Evolutionary conservation across 208 protist species (phyloP), one percentile per base, ranked within the genome.

Genomic region (Paratrypanosoma confusum): DNA sequence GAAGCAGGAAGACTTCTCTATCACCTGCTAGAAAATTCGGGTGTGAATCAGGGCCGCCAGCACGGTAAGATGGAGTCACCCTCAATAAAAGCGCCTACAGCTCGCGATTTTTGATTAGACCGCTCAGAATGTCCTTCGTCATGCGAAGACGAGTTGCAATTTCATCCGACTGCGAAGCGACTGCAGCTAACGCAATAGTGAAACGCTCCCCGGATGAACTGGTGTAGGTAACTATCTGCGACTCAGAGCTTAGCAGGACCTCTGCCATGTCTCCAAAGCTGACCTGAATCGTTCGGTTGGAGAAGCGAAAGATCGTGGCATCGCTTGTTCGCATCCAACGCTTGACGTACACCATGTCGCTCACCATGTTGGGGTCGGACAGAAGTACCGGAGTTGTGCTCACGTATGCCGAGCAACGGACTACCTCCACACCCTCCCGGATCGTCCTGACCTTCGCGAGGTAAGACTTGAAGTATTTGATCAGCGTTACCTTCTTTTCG

Each of bases 401-500:
- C 23, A 63, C 42, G 49, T 66, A 80, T 1, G 66, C 59, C 7
- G 71, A 80, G 56, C 66, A 86, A 26, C 53, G 44, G 24, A 87
- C 64, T 17, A 84, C 74, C 33, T 80, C 61, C 17, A 81, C 72
- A 23, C 55, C 62, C 26, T 85, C 68, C 7, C 50, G 41, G 8
- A 6, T 16, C 16, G 6, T 13, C 27, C 39, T 54, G 29, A 18
- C n/a, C 8, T n/a, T 34, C 29, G 63, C 29, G 7, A 87, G 59
- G 55, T 82, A 91, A 6, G 78, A 77, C 24, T 82, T 78, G 71
- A 99, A 98, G 71, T 98, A 95, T 65, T 96, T 92, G 24, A 97
- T 87, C 7, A 99, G 68, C 20, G 81, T 92, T 22, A 97, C 74
- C 73, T 98, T 99, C 82, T 98, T 99, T 3, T 77, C 62, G n/a